Evolutionary conservation across 2,329 filamentous ascomycete genomes (phyloP).

Genomic region (Xylariaceae sp.): DNA sequence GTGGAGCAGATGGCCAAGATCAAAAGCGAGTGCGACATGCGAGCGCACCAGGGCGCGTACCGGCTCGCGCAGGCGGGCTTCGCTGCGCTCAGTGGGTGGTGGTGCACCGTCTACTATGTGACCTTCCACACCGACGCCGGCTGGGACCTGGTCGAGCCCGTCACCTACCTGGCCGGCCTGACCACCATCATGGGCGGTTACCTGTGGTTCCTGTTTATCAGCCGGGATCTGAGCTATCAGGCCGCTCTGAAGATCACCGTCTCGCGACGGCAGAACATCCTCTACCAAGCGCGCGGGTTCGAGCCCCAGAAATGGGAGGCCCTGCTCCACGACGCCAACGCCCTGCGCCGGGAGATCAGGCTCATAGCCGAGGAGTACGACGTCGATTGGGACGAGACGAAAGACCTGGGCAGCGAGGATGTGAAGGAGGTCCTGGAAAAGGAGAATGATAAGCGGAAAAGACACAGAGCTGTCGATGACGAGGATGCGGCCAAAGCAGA

Average conservation of each 20-base stretch:
- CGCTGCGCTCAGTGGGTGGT: slow-evolving; percentile 67
- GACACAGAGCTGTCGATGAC: slow-evolving; percentile 36
- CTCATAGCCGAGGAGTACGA: slow-evolving; percentile 80
- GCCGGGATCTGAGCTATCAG: slow-evolving; percentile 80
- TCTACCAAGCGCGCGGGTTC: slow-evolving; percentile 73
- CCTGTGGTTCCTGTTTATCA: slow-evolving; percentile 90
- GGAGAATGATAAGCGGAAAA: slow-evolving; percentile 38
- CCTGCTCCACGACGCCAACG: slow-evolving; percentile 74
- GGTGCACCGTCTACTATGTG: slow-evolving; percentile 71
- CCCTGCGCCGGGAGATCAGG: slow-evolving; percentile 71
- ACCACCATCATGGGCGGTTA: slow-evolving; percentile 84
- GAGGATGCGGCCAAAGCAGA: slow-evolving; percentile 34
- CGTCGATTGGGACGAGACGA: slow-evolving; percentile 78
- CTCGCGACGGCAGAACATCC: slow-evolving; percentile 65
- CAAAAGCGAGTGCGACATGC: slow-evolving; percentile 73
- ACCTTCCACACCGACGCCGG: slow-evolving; percentile 70
- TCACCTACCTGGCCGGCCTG: slow-evolving; percentile 85
- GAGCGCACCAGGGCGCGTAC: slow-evolving; percentile 74
- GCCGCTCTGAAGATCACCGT: slow-evolving; percentile 85
- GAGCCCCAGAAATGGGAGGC: slow-evolving; percentile 72
- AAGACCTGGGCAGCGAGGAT: slow-evolving; percentile 65
- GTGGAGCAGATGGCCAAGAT: slow-evolving; percentile 66
- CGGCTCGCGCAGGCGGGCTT: slow-evolving; percentile 77
- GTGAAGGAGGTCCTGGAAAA: slow-evolving; percentile 52
- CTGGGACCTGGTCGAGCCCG: slow-evolving; percentile 87